These are phyloP conservation scores for Aspergillus wentii DNA, from an alignment of 495 filamentous ascomycete species.

Conservation along the genomic window DNA sequence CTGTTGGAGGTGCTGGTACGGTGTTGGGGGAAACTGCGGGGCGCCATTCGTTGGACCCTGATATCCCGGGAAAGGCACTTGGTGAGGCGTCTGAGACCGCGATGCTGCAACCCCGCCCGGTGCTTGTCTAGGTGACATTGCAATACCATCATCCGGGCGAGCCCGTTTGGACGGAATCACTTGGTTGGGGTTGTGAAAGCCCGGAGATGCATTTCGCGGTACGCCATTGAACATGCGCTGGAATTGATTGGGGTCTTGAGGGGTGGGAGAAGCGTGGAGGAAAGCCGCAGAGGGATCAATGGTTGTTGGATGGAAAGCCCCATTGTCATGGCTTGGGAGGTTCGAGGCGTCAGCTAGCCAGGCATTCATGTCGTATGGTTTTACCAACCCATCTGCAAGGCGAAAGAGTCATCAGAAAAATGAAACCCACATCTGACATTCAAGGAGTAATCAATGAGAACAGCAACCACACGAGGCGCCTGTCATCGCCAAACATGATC, in stretches of 20 bases:
- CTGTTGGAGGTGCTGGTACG: constrained; percentile 80
- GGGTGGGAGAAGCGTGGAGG: constrained; percentile 46
- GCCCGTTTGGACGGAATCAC: constrained; percentile 86
- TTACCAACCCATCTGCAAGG: constrained; percentile 53
- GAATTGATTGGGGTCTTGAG: constrained; percentile 55
- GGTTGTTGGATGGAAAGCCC: constrained; percentile 58
- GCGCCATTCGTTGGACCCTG: constrained; percentile 54
- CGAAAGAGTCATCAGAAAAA: constrained; percentile 19
- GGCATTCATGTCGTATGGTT: constrained; percentile 67
- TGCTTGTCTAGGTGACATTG: constrained; percentile 74
- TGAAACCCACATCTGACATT: too few species aligned
- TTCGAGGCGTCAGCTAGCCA: constrained; percentile 76
- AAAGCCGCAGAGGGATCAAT: constrained; percentile 53
- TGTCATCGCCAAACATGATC: constrained; percentile 3
- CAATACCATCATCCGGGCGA: constrained; percentile 79
- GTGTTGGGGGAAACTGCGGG: constrained; percentile 52
- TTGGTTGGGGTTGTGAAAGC: constrained; percentile 68
- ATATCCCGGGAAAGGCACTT: constrained; percentile 60
- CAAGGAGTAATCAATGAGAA: too few species aligned
- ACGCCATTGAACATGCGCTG: constrained; percentile 80
- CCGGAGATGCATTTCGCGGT: constrained; percentile 74
- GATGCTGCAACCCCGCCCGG: constrained; percentile 72
- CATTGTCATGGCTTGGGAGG: constrained; percentile 69
- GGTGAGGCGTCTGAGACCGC: constrained; percentile 88
- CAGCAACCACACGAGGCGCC: too few species aligned